A percentile compares a stretch with the other conserved stretches of the same genome.
Conservation (phyloP, 2,329 filamentous ascomycete species). For the Ascocoryne sarcoides region DNA sequence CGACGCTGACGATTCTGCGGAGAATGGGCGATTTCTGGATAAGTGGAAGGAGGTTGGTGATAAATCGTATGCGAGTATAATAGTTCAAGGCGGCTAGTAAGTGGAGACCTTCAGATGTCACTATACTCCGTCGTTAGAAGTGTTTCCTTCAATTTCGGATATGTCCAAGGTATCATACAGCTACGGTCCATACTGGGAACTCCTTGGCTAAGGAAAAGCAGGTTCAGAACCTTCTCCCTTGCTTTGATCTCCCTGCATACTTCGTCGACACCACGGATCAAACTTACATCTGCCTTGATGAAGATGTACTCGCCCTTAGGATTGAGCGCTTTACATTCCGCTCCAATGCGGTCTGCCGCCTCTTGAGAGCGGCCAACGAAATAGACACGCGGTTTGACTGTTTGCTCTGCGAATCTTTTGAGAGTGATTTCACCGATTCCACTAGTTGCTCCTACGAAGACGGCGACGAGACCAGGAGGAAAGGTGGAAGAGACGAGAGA, state of each 20-base stretch:
- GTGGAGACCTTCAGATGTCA: constrained; percentile 47
- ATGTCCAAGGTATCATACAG: constrained; percentile 13
- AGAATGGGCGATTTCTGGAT: constrained; percentile 34
- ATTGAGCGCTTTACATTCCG: constrained; percentile 36
- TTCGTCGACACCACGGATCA: constrained; percentile 40
- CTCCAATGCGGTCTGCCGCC: constrained; percentile 28
- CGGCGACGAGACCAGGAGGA: constrained; percentile 32
- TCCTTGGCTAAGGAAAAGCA: constrained; percentile 38
- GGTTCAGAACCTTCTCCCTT: constrained; percentile 35
- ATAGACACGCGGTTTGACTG: constrained; percentile 37
- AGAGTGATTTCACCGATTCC: constrained; percentile 43
- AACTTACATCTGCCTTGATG: constrained; percentile 38
- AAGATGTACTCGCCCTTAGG: constrained; percentile 37
- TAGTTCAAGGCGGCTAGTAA: constrained; percentile 40
- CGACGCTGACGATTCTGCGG: constrained; percentile 40
- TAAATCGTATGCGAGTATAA: constrained; percentile 49
- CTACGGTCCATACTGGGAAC: constrained; percentile 20
- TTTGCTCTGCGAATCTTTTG: constrained; percentile 35
- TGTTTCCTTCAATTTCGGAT: no score
- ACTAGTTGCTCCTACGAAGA: constrained; percentile 44
- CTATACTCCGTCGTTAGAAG: no score
- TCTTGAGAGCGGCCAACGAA: constrained; percentile 38
- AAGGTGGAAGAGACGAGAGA: constrained; percentile 26
- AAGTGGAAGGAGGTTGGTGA: constrained; percentile 46
- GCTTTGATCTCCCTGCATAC: constrained; percentile 36